phyloP scores from a whole-genome alignment of 768 basidiomycete species.

The Boletus patriciae region DNA sequence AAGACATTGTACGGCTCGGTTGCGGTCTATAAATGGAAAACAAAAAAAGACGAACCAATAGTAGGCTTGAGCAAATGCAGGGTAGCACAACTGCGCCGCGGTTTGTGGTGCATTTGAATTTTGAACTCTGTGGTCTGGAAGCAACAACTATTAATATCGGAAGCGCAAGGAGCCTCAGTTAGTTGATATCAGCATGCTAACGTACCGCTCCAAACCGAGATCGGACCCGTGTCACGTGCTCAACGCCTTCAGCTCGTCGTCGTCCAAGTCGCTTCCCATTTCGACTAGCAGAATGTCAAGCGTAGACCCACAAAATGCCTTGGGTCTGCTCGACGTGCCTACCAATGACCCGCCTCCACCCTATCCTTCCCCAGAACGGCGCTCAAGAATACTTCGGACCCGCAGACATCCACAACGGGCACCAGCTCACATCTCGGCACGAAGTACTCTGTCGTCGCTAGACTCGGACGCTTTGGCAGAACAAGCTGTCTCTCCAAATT shows the following conservation, averaged over 20 bases:
- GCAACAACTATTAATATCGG: not conserved
- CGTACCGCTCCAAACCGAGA: too few species aligned
- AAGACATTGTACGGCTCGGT: not conserved
- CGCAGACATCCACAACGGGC: constrained; percentile 34
- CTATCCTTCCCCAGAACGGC: constrained; percentile 55
- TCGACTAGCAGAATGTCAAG: constrained; percentile 9
- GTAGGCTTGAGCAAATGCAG: not conserved
- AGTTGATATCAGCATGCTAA: too few species aligned
- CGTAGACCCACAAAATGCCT: constrained; percentile 3
- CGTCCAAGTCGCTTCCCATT: not conserved
- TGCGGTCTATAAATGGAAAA: not conserved
- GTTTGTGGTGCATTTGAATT: not conserved
- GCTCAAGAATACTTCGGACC: constrained; percentile 35
- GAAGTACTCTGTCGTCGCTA: constrained; percentile 31
- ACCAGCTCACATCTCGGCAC: constrained; percentile 30
- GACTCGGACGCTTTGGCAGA: constrained; percentile 41
- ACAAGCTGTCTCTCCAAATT: constrained; percentile 15
- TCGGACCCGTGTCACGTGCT: constrained; percentile 3
- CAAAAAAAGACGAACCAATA: too few species aligned
- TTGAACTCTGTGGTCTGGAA: not conserved
- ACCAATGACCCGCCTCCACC: constrained; percentile 66
- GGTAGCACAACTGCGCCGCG: not conserved
- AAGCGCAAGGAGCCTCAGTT: not conserved
- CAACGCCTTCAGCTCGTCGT: not conserved
- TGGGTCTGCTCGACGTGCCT: constrained; percentile 12